These are phyloP conservation scores for Mycena galopus DNA, from an alignment of 768 basidiomycete species.

Conservation along the genomic window DNA sequence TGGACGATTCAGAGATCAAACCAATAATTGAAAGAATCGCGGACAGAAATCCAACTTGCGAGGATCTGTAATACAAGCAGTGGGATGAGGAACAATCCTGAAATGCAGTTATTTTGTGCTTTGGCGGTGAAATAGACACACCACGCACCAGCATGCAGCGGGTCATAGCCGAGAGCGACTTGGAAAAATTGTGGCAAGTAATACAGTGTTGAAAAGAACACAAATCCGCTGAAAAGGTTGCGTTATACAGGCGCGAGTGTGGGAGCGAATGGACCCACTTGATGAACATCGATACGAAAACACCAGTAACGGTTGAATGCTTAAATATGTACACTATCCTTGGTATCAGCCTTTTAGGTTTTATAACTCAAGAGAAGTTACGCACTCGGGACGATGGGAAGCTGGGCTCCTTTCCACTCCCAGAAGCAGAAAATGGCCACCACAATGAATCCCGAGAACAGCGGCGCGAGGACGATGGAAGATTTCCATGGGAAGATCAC, in stretches of 20 bases:
- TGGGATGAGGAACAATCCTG: slow-evolving; percentile 75
- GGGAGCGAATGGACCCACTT: slow-evolving; percentile 54
- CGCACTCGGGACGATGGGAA: slow-evolving; percentile 82
- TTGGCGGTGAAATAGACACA: background rate
- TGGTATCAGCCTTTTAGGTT: background rate
- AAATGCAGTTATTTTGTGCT: background rate
- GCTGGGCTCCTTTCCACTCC: slow-evolving; percentile 77
- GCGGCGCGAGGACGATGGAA: slow-evolving; percentile 70
- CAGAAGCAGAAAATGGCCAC: slow-evolving; percentile 72
- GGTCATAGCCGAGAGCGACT: slow-evolving; percentile 74
- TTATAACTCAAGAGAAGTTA: slow-evolving; percentile 3
- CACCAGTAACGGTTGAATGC: slow-evolving; percentile 73
- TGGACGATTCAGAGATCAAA: background rate
- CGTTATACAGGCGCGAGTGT: background rate
- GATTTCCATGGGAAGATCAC: slow-evolving; percentile 81
- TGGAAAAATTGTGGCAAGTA: slow-evolving; percentile 86
- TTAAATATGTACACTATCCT: slow-evolving; percentile 79
- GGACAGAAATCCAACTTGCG: slow-evolving; percentile 66
- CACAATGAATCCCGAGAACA: slow-evolving; percentile 68
- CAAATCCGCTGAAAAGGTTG: slow-evolving; percentile 59
- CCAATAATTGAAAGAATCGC: slow-evolving; percentile 33
- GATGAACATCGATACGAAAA: slow-evolving; percentile 78
- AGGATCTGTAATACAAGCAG: slow-evolving; percentile 75
- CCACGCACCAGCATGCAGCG: slow-evolving; percentile 60
- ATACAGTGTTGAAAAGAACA: slow-evolving; percentile 74